Evolutionary conservation across 441 rosid species (phyloP), one percentile per base, ranked within the genome.

Genomic region (Geranium incanum): DNA sequence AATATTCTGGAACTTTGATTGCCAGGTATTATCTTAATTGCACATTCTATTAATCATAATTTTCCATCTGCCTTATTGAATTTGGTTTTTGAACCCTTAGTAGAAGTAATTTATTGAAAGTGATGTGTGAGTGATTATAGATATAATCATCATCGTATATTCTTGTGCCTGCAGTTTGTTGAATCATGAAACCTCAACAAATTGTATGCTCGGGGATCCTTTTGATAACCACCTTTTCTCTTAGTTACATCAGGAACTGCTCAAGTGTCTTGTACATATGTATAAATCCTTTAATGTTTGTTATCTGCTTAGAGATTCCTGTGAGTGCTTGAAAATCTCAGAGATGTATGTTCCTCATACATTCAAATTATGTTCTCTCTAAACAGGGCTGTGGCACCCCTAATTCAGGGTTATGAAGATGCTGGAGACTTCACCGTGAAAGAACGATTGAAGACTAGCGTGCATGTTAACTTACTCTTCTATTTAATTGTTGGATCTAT

Each of bases 371-470:
- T 82, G 79, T 87, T 78, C 79, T 87, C 79, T 85, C 85, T 85
- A 83, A 86, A 80, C 96, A 95, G 99, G 99, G 96, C 96, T 76
- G 98, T 87, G 84, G 98, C 85, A 84, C 98, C 99, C 82, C 96
- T 95, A 80, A 87, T 95, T 76, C 98, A 92, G 95, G 99, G 99
- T 85, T 95, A 85, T 66, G 99, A 95, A 89, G 99, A 92, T 89
- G 99, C 98, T 59, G 99, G 99, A 66, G 99, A 95, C 82, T 95
- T 95, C 75, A 86, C 93, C 0, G 82, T 92, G 57, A 79, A 87
- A 13, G 98, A 95, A 87, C 86, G 92, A 83, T 79, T 95, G 81
- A 89, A 83, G 88, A 95, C 96, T 73, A 95, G 99, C 41, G 79
- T 92, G 15, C 99, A 85, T 64, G 96, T 84, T 64, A 95, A 95